Evolutionary conservation across 2,329 filamentous ascomycete species (phyloP).

Genomic region (Orbilia brochopaga): DNA sequence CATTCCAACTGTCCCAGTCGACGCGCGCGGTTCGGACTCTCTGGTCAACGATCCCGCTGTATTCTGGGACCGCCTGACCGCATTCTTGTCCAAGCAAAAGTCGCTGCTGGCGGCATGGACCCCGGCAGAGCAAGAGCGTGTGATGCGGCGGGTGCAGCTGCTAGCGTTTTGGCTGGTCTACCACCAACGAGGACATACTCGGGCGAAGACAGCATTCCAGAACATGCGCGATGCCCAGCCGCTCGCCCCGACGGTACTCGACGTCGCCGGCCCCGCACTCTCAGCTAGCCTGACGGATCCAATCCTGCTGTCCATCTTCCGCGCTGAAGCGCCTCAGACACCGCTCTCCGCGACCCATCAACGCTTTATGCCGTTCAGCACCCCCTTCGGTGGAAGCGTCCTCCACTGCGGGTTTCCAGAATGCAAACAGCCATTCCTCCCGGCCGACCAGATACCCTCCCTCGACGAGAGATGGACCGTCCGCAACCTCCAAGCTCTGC

Average conservation of each 20-base stretch:
- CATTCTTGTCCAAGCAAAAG: slow-evolving; percentile 23
- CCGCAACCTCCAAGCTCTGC: slow-evolving; percentile 51
- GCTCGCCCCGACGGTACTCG: slow-evolving; percentile 53
- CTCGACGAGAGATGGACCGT: slow-evolving; percentile 53
- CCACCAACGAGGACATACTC: slow-evolving; percentile 55
- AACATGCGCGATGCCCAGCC: slow-evolving; percentile 52
- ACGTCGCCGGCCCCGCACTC: slow-evolving; percentile 47
- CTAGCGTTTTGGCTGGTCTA: slow-evolving; percentile 57
- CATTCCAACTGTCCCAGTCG: slow-evolving; percentile 53
- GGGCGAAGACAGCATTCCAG: slow-evolving; percentile 56
- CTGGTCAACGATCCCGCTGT: slow-evolving; percentile 35
- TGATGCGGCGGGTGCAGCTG: slow-evolving; percentile 55
- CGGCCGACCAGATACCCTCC: slow-evolving; percentile 52
- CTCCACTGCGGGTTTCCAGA: slow-evolving; percentile 53
- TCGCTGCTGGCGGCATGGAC: slow-evolving; percentile 9
- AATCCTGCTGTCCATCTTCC: slow-evolving; percentile 56
- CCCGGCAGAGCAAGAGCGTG: slow-evolving; percentile 16
- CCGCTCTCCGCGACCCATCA: slow-evolving; percentile 32
- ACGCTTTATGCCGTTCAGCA: slow-evolving; percentile 52
- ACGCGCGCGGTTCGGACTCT: slow-evolving; percentile 52
- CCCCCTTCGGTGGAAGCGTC: slow-evolving; percentile 55
- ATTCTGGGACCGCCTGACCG: slow-evolving; percentile 23
- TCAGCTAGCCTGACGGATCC: slow-evolving; percentile 45
- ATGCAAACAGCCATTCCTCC: slow-evolving; percentile 52
- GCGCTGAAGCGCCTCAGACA: slow-evolving; percentile 43